Evolutionary conservation across 129 eudicot genomes (phyloP).

Genomic region (Arctium minus): DNA sequence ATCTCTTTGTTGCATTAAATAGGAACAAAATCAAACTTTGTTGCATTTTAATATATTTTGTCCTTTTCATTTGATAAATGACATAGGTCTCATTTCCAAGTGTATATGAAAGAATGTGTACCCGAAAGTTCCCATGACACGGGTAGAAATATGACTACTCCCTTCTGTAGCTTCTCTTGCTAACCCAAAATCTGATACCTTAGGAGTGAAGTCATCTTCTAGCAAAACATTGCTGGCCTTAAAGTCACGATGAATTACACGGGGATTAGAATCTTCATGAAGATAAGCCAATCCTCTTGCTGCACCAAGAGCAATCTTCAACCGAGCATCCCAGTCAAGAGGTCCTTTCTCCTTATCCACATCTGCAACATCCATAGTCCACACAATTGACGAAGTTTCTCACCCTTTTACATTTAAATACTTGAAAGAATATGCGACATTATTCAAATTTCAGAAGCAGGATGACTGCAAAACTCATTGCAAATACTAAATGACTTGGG

Average conservation of each 20-base stretch:
- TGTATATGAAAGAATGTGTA: constrained; percentile 29
- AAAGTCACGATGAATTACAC: constrained; percentile 95
- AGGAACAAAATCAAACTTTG: not conserved
- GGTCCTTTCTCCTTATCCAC: constrained; percentile 55
- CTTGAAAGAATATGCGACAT: not conserved
- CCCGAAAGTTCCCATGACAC: constrained; percentile 99
- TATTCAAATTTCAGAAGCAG: not conserved
- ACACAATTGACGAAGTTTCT: not conserved
- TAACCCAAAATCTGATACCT: constrained; percentile 95
- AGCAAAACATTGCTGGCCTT: constrained; percentile 90
- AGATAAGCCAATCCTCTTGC: constrained; percentile 98
- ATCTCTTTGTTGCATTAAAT: not conserved
- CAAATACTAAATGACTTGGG: not conserved
- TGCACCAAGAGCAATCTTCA: constrained; percentile 93
- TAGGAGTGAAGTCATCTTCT: constrained; percentile 92
- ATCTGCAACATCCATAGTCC: constrained; percentile 45
- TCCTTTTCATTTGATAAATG: not conserved
- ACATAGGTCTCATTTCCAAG: not conserved
- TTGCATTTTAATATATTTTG: not conserved
- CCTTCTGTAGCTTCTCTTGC: constrained; percentile 99
- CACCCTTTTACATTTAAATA: not conserved
- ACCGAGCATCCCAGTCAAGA: constrained; percentile 92
- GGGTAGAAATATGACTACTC: constrained; percentile 84
- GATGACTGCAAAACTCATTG: not conserved
- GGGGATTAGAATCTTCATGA: constrained; percentile 99